A percentile compares a stretch with the other conserved stretches of the same genome.
These are phyloP conservation scores for Rhodotorula glutinis DNA, from an alignment of 1,284 basidiomycete genomes.

Conservation along the genomic window DNA sequence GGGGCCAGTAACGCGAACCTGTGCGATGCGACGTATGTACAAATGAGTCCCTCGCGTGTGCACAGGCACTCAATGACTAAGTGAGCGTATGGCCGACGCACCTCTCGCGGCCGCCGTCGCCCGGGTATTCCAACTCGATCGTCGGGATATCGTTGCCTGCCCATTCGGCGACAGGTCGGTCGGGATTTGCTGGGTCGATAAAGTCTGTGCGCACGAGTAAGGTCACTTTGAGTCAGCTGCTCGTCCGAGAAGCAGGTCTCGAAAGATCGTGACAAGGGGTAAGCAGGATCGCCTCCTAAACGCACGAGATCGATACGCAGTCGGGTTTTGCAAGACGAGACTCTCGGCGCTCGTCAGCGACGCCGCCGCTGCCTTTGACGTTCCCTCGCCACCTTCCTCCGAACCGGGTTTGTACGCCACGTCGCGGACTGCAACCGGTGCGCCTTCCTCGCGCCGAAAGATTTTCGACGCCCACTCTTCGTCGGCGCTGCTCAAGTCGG, in stretches of 20 bases:
- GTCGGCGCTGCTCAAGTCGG: conserved; percentile 21
- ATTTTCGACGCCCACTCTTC: conserved; percentile 20
- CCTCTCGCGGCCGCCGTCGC: conserved; percentile 48
- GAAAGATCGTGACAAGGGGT: neutral
- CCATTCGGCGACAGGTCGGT: conserved; percentile 16
- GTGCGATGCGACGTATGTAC: neutral
- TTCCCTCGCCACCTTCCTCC: neutral
- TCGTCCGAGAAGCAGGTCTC: no score
- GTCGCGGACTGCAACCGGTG: conserved; percentile 9
- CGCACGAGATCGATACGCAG: conserved; percentile 29
- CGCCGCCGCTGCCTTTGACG: neutral
- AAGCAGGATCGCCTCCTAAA: no score
- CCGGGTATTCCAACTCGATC: conserved; percentile 51
- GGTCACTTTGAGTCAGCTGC: no score
- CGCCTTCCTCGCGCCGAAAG: conserved; percentile 7
- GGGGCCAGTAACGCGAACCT: conserved; percentile 50
- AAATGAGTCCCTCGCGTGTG: no score
- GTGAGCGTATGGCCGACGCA: neutral
- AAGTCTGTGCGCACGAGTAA: conserved; percentile 23
- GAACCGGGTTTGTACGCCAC: neutral
- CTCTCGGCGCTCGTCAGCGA: conserved; percentile 13
- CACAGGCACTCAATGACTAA: no score
- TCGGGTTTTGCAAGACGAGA: conserved; percentile 19
- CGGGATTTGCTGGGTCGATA: conserved; percentile 20
- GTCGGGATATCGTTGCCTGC: conserved; percentile 42